A percentile compares a stretch with the other conserved stretches of the same genome.
Conservation (phyloP, 2,329 filamentous ascomycete species). For the Aspergillus felis region DNA sequence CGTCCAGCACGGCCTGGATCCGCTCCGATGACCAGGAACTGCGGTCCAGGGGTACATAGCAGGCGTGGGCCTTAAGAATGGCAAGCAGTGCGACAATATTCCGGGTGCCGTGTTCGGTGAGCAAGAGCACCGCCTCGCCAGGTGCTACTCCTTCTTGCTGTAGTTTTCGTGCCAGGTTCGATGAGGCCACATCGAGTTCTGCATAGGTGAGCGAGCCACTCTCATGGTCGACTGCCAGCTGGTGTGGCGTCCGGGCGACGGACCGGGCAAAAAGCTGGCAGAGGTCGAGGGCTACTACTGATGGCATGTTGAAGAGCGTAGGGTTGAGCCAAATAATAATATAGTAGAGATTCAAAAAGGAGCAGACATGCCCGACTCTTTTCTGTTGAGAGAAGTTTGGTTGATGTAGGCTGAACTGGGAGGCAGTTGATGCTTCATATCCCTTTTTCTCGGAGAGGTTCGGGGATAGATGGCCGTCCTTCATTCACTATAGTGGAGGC, state of each 20-base stretch:
- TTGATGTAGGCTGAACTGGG: neutral
- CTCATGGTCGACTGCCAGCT: neutral
- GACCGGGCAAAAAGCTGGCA: neutral
- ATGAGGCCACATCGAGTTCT: neutral
- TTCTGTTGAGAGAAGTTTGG: neutral
- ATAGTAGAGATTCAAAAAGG: neutral
- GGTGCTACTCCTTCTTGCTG: neutral
- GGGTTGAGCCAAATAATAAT: neutral
- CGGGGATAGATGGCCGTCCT: too few species aligned
- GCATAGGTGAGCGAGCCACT: neutral
- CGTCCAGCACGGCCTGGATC: neutral
- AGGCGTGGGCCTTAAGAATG: neutral
- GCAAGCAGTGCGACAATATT: neutral
- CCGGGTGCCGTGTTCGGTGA: neutral
- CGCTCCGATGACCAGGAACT: neutral
- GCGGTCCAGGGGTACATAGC: neutral
- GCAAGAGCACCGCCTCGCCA: neutral
- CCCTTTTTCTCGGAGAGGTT: too few species aligned
- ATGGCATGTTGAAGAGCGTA: neutral
- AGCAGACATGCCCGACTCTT: neutral
- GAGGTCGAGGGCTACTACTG: neutral
- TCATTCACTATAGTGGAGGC: too few species aligned
- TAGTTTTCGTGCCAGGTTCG: neutral
- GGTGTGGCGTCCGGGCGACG: neutral
- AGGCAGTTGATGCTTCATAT: neutral